Conservation (phyloP, 768 basidiomycete genomes). For the Agrocybe chaxingu region DNA sequence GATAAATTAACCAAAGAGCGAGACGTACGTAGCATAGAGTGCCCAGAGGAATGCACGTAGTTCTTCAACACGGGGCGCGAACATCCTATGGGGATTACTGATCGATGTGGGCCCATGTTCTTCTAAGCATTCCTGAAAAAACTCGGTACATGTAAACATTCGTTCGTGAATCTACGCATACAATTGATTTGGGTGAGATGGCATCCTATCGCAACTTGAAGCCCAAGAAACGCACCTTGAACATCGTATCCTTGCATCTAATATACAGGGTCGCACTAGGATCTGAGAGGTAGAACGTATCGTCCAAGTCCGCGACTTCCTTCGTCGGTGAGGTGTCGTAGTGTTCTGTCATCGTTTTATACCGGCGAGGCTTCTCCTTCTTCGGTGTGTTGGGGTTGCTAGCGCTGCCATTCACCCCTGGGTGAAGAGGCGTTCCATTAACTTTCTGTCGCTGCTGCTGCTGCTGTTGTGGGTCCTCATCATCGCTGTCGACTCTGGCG, state of each 20-base stretch:
- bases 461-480: constrained; percentile 8
- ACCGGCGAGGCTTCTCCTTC: too few species aligned
- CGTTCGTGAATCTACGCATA: constrained; percentile 19
- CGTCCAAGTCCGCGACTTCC: too few species aligned
- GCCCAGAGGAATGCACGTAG: constrained; percentile 54
- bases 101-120: constrained; percentile 15
- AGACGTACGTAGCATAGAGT: constrained; percentile 47
- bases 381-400: too few species aligned
- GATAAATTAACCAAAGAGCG: neutral
- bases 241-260: constrained; percentile 39
- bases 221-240: constrained; percentile 38
- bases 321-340: too few species aligned
- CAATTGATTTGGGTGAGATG: neutral
- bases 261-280: constrained; percentile 30
- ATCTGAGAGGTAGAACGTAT: too few species aligned
- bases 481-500: constrained; percentile 20
- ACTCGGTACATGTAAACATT: constrained; percentile 14
- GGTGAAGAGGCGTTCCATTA: too few species aligned
- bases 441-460: too few species aligned
- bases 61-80: constrained; percentile 40
- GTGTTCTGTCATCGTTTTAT: too few species aligned
- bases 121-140: constrained; percentile 7
- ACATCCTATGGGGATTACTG: constrained; percentile 40
- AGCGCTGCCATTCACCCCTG: too few species aligned
- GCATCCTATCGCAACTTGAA: neutral